A percentile compares a stretch with the other conserved stretches of the same genome.
Evolutionary conservation across 495 filamentous ascomycete species (phyloP).

Genomic region (Neurospora africana): DNA sequence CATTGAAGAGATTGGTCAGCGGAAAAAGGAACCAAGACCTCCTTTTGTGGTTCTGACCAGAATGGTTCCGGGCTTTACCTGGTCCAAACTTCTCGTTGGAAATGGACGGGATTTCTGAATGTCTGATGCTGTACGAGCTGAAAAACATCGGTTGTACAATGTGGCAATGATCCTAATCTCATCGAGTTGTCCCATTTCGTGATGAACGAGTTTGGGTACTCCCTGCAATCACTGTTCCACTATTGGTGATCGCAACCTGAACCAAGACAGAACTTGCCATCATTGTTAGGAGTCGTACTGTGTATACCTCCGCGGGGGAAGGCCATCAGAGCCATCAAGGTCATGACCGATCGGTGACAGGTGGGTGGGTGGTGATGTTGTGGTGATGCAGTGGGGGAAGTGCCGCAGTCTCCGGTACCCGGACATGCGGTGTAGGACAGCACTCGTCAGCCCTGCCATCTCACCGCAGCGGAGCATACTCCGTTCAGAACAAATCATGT

Average conservation of each 20-base stretch:
- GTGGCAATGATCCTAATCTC: not conserved
- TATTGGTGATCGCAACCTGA: not conserved
- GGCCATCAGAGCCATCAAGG: not conserved
- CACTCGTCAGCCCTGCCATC: not conserved
- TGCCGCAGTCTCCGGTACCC: not conserved
- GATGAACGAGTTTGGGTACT: not conserved
- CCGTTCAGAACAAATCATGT: not conserved
- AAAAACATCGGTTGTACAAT: not conserved
- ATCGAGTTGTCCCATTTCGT: not conserved
- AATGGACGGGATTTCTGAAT: not conserved
- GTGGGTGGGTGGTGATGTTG: not conserved
- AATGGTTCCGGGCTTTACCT: not conserved
- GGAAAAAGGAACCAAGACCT: not conserved
- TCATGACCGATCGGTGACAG: not conserved
- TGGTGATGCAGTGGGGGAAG: not conserved
- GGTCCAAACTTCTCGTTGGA: not conserved
- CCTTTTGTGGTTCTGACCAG: not conserved
- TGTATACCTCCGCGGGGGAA: not conserved
- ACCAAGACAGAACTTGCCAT: not conserved
- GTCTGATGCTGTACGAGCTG: not conserved
- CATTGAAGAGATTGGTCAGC: not conserved
- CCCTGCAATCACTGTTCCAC: not conserved
- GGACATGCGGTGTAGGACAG: not conserved
- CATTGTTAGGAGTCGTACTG: not conserved
- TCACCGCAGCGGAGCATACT: not conserved